Evolutionary conservation across 768 basidiomycete species (phyloP).

Genomic region (Phylloporus scabripes): DNA sequence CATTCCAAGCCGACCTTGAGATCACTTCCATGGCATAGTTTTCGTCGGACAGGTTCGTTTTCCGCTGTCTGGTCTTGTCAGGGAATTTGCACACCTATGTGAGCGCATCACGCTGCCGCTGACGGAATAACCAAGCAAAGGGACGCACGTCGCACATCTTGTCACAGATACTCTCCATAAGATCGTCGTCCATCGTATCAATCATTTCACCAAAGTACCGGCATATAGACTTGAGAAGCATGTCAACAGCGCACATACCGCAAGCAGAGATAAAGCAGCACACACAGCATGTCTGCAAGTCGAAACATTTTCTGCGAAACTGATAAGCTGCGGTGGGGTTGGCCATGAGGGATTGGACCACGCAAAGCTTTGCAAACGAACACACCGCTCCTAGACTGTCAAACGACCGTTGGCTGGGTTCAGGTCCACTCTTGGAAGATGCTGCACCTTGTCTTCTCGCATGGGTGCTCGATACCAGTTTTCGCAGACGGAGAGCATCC

Average conservation of each 20-base stretch:
- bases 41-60: slow-evolving; percentile 44
- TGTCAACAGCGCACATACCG: neutral
- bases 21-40: slow-evolving; percentile 27
- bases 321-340: slow-evolving; percentile 33
- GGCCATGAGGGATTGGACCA: slow-evolving; percentile 11
- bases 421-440: slow-evolving; percentile 43
- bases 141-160: slow-evolving; percentile 74
- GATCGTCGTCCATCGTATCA: slow-evolving; percentile 40
- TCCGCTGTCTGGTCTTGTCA: slow-evolving; percentile 51
- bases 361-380: neutral
- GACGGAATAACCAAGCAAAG: neutral
- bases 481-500: slow-evolving; percentile 54
- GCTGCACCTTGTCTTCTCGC: slow-evolving; percentile 41
- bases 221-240: slow-evolving; percentile 53
- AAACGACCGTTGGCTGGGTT: slow-evolving; percentile 61
- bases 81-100: slow-evolving; percentile 76
- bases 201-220: slow-evolving; percentile 75
- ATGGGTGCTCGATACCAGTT: slow-evolving; percentile 44
- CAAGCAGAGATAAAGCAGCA: neutral
- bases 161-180: slow-evolving; percentile 52
- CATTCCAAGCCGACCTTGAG: slow-evolving; percentile 6
- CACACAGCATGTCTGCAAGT: slow-evolving; percentile 71
- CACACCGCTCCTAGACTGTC: slow-evolving; percentile 61
- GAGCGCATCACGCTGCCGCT: neutral
- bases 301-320: slow-evolving; percentile 53